A percentile compares a stretch with the other conserved stretches of the same genome.
Conservation (phyloP, 495 filamentous ascomycete species). For the Podospora fimiseda region DNA sequence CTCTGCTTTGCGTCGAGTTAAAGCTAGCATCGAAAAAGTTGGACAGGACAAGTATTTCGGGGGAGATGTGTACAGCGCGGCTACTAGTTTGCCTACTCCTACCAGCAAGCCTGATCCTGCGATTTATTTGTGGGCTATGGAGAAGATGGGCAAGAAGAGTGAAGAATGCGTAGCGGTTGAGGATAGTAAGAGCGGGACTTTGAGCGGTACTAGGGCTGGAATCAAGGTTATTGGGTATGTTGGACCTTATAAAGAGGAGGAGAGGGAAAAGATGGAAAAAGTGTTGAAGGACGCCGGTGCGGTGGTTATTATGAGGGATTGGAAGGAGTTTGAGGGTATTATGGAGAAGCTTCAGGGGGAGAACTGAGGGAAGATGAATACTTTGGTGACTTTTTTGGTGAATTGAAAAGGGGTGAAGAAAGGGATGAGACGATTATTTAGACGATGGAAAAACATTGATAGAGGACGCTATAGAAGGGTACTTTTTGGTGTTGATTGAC, state of each 20-base stretch:
- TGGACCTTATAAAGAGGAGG: slow-evolving; percentile 67
- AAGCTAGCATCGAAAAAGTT: slow-evolving; percentile 75
- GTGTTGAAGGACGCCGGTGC: slow-evolving; percentile 63
- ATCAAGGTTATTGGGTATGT: slow-evolving; percentile 85
- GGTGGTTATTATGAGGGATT: slow-evolving; percentile 74
- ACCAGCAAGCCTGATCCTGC: slow-evolving; percentile 91
- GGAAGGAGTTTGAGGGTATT: slow-evolving; percentile 70
- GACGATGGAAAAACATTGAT: not conserved
- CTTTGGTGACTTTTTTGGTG: not conserved
- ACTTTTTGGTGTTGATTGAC: not conserved
- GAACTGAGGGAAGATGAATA: slow-evolving; percentile 12
- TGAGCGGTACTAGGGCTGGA: slow-evolving; percentile 71
- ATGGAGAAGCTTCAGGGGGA: slow-evolving; percentile 60
- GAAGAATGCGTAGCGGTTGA: slow-evolving; percentile 78
- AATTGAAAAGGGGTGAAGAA: not conserved
- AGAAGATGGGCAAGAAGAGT: slow-evolving; percentile 66
- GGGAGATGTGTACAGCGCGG: slow-evolving; percentile 75
- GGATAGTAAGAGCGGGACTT: slow-evolving; percentile 82
- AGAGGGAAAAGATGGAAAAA: slow-evolving; percentile 67
- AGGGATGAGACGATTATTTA: not conserved
- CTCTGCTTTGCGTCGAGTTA: slow-evolving; percentile 70
- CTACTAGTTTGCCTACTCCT: slow-evolving; percentile 67
- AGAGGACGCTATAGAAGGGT: slow-evolving; percentile 3
- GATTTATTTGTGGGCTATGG: slow-evolving; percentile 77
- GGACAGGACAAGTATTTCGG: slow-evolving; percentile 75